Conservation (phyloP, 371 early-diverging fungal species). For the Rhizopus delemar region DNA sequence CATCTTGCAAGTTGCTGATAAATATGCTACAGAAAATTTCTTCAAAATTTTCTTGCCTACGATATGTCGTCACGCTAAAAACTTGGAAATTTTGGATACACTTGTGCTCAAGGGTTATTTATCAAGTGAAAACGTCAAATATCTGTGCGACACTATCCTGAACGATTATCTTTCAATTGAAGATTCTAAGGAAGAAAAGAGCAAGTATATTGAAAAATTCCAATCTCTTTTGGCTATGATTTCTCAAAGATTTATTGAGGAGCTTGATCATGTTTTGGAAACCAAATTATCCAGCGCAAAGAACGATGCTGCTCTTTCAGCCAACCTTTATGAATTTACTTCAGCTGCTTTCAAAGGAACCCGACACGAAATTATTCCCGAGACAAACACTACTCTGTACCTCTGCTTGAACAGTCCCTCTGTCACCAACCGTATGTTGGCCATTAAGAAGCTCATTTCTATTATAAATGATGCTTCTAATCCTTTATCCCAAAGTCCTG, state of each 20-base stretch:
- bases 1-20: conserved; percentile 48
- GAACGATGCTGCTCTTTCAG: conserved; percentile 28
- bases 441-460: conserved; percentile 58
- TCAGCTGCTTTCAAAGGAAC: conserved; percentile 65
- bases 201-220: conserved; percentile 33
- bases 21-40: conserved; percentile 59
- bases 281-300: conserved; percentile 33
- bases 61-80: conserved; percentile 31
- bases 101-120: conserved; percentile 46
- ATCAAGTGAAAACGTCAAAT: conserved; percentile 44
- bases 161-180: conserved; percentile 45
- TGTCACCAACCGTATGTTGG: conserved; percentile 60
- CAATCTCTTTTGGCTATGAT: conserved; percentile 49
- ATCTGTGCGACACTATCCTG: conserved; percentile 43
- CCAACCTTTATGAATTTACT: conserved; percentile 60
- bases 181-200: conserved; percentile 20
- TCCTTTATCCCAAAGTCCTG: conserved; percentile 36
- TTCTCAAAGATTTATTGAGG: conserved; percentile 59
- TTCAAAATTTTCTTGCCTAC: conserved; percentile 39
- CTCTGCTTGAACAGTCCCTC: conserved; percentile 73
- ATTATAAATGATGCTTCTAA: conserved; percentile 47
- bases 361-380: conserved; percentile 62
- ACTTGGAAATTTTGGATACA: conserved; percentile 41
- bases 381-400: conserved; percentile 71
- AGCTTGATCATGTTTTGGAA: conserved; percentile 57